Conservation (phyloP, 2,329 filamentous ascomycete species). For the Xylariales sp. region DNA sequence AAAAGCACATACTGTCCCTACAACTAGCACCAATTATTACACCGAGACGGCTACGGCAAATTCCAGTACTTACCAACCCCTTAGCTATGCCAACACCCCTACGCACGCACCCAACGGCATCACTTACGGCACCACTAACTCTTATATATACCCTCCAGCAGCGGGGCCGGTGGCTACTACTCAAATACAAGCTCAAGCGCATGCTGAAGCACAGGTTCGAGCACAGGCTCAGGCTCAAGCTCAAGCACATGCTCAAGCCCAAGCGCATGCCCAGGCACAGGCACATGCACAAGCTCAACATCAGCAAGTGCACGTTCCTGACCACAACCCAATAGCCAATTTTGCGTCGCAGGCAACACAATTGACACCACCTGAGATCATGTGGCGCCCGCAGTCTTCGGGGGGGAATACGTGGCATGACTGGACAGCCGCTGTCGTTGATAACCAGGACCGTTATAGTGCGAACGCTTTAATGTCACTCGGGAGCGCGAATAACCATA, state of each 20-base stretch:
- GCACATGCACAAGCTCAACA: slow-evolving; percentile 38
- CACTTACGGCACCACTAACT: slow-evolving; percentile 44
- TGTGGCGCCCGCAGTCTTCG: slow-evolving; percentile 48
- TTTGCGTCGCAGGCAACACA: slow-evolving; percentile 48
- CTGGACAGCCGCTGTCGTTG: slow-evolving; percentile 64
- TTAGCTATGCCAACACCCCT: slow-evolving; percentile 45
- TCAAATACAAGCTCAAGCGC: slow-evolving; percentile 42
- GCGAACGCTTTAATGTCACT: slow-evolving; percentile 62
- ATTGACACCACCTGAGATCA: slow-evolving; percentile 47
- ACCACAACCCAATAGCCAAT: slow-evolving; percentile 47
- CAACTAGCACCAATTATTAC: slow-evolving; percentile 46
- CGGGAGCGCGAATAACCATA: slow-evolving; percentile 47
- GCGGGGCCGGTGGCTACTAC: slow-evolving; percentile 43
- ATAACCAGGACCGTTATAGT: slow-evolving; percentile 62
- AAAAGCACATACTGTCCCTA: slow-evolving; percentile 42
- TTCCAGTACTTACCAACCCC: slow-evolving; percentile 44
- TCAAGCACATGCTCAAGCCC: slow-evolving; percentile 44
- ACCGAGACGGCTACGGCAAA: slow-evolving; percentile 43
- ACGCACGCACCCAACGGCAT: slow-evolving; percentile 43
- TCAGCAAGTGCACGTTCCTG: slow-evolving; percentile 36
- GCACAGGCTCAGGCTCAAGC: slow-evolving; percentile 45
- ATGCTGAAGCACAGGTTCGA: slow-evolving; percentile 43
- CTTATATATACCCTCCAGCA: slow-evolving; percentile 48
- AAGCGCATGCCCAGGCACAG: slow-evolving; percentile 37
- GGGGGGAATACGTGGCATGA: slow-evolving; percentile 63